phyloP scores from a whole-genome alignment of 768 basidiomycete genomes.

The Termitomyces sp. region DNA sequence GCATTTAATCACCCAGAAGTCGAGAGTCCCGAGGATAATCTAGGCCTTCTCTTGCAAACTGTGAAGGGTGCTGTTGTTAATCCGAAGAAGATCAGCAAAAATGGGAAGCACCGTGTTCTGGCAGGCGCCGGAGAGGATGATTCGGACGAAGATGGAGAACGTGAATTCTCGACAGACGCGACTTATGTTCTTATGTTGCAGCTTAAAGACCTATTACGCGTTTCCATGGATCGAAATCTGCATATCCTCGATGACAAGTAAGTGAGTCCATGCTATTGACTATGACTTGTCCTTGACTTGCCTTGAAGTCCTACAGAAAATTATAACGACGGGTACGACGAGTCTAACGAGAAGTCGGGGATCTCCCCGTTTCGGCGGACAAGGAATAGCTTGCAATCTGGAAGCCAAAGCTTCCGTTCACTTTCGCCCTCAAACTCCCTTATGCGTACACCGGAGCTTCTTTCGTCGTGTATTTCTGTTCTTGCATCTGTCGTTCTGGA shows the following conservation, averaged over 20 bases:
- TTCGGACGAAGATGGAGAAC: constrained; percentile 42
- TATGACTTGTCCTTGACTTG: neutral
- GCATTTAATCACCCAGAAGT: constrained; percentile 23
- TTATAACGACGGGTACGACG: constrained; percentile 12
- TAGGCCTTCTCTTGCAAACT: constrained; percentile 39
- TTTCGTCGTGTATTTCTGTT: constrained; percentile 54
- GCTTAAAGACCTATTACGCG: constrained; percentile 53
- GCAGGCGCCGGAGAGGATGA: constrained; percentile 30
- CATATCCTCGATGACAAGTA: constrained; percentile 58
- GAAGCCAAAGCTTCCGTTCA: constrained; percentile 46
- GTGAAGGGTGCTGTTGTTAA: constrained; percentile 42
- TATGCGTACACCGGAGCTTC: constrained; percentile 43
- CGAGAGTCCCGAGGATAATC: constrained; percentile 23
- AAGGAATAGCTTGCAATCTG: constrained; percentile 35
- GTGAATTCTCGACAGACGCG: constrained; percentile 55
- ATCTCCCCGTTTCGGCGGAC: constrained; percentile 43
- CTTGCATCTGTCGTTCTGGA: constrained; percentile 62
- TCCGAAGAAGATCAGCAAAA: constrained; percentile 22
- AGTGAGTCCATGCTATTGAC: neutral
- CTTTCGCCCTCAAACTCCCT: constrained; percentile 45
- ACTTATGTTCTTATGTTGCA: constrained; percentile 62
- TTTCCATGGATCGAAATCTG: constrained; percentile 55
- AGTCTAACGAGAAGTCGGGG: constrained; percentile 20
- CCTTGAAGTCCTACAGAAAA: constrained; percentile 8
- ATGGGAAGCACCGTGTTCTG: constrained; percentile 15